Conservation (phyloP, 495 filamentous ascomycete genomes). For the Pseudomonodictys pantanalensis region DNA sequence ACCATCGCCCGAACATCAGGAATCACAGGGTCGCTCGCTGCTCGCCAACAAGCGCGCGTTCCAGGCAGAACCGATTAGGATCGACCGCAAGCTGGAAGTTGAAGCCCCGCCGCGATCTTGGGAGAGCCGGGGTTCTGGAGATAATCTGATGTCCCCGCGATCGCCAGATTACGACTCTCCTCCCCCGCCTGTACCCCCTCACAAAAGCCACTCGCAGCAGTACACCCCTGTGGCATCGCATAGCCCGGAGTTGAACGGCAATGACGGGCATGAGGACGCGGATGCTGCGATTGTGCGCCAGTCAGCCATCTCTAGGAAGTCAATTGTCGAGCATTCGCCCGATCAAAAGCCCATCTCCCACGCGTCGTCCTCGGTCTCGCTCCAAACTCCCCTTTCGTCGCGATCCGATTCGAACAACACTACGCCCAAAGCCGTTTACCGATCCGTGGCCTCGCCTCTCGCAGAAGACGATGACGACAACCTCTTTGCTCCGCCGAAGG, state of each 20-base stretch:
- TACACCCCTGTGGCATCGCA: slow-evolving; percentile 21
- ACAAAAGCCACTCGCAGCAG: slow-evolving; percentile 10
- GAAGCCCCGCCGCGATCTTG: slow-evolving; percentile 34
- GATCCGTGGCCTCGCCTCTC: background rate
- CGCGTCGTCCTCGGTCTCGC: slow-evolving; percentile 19
- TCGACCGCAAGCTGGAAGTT: slow-evolving; percentile 28
- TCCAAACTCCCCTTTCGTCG: slow-evolving; percentile 28
- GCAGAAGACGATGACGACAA: slow-evolving; percentile 24
- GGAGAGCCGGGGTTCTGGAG: slow-evolving; percentile 36
- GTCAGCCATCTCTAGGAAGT: slow-evolving; percentile 16
- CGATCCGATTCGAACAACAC: slow-evolving; percentile 26
- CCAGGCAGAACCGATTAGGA: slow-evolving; percentile 31
- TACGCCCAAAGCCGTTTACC: slow-evolving; percentile 8
- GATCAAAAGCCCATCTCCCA: background rate
- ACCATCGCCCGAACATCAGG: slow-evolving; percentile 10
- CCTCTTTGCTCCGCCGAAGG: slow-evolving; percentile 10
- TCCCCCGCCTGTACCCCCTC: slow-evolving; percentile 27
- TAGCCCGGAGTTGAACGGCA: slow-evolving; percentile 9
- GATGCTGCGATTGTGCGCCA: slow-evolving; percentile 27
- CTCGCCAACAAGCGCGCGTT: slow-evolving; percentile 14
- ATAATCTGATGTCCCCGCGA: slow-evolving; percentile 32
- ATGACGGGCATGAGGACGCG: slow-evolving; percentile 20
- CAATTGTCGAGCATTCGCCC: background rate
- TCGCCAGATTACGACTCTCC: slow-evolving; percentile 3
- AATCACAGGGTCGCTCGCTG: slow-evolving; percentile 19